phyloP scores from a whole-genome alignment of 331 rosid species.

The Acacia pycnantha region DNA sequence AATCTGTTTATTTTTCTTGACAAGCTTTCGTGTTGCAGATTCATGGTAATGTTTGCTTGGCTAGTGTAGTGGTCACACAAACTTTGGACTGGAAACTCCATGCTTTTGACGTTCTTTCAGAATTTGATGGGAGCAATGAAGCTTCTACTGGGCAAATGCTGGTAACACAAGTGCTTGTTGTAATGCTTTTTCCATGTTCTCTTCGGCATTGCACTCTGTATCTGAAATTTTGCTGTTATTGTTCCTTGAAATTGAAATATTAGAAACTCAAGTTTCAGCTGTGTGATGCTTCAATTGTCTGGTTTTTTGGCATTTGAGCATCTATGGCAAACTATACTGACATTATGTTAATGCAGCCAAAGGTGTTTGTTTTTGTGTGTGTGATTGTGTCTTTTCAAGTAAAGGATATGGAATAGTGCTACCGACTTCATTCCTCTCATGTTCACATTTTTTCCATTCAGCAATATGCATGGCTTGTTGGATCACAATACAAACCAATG shows the following conservation, averaged over 20 bases:
- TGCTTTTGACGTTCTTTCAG: slow-evolving; percentile 95
- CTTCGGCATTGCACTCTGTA: slow-evolving; percentile 15
- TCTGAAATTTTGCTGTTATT: background rate
- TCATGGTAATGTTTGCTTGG: slow-evolving; percentile 91
- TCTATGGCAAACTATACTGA: background rate
- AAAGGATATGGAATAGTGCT: slow-evolving; percentile 3
- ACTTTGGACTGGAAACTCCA: slow-evolving; percentile 99
- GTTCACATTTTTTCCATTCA: slow-evolving; percentile 36
- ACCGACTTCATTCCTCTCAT: slow-evolving; percentile 30
- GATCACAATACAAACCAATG: slow-evolving; percentile 84
- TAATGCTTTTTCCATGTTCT: slow-evolving; percentile 5
- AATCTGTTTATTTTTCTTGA: slow-evolving; percentile 15
- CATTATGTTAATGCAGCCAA: slow-evolving; percentile 11
- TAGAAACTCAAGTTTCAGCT: slow-evolving; percentile 22
- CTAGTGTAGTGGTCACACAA: slow-evolving; percentile 93
- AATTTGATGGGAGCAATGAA: slow-evolving; percentile 74
- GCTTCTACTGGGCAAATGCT: slow-evolving; percentile 74
- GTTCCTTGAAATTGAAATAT: slow-evolving; percentile 18
- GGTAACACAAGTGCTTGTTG: slow-evolving; percentile 52
- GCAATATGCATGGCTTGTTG: slow-evolving; percentile 99
- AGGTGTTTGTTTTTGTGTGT: background rate
- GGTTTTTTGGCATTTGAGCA: slow-evolving; percentile 1
- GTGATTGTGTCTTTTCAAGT: background rate
- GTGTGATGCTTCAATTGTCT: slow-evolving; percentile 18
- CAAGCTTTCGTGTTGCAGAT: slow-evolving; percentile 52